phyloP scores from a whole-genome alignment of 202 grass and related monocot species.

The Carex arenaria region DNA sequence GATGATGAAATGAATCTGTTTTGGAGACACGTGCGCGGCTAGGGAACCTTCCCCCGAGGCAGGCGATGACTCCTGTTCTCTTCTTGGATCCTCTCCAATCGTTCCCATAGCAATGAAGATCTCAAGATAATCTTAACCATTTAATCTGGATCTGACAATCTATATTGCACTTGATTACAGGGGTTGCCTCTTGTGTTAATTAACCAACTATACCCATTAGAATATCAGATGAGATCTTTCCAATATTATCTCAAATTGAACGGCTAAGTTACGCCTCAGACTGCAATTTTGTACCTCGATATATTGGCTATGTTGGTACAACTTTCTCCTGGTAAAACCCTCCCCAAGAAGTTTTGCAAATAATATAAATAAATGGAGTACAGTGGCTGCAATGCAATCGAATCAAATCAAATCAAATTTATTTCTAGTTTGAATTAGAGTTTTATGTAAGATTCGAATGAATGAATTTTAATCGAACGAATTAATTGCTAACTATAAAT shows the following conservation, averaged over 20 bases:
- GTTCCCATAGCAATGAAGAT: not conserved
- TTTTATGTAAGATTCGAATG: too few relatives aligned
- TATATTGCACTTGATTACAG: not conserved
- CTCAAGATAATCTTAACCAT: not conserved
- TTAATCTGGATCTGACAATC: not conserved
- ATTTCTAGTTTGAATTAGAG: too few relatives aligned
- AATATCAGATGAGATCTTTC: too few relatives aligned
- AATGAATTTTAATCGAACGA: too few relatives aligned
- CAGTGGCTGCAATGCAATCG: too few relatives aligned
- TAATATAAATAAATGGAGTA: not conserved
- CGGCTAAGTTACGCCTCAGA: not conserved
- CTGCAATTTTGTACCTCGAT: not conserved
- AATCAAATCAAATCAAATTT: too few relatives aligned
- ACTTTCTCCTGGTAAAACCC: not conserved
- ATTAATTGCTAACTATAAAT: too few relatives aligned
- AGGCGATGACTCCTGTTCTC: not conserved
- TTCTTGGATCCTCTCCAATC: not conserved
- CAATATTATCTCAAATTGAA: too few relatives aligned
- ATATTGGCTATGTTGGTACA: not conserved
- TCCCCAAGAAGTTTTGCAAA: not conserved
- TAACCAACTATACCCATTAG: not conserved
- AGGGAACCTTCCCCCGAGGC: not conserved
- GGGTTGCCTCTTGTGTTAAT: not conserved
- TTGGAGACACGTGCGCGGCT: not conserved
- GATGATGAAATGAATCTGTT: not conserved